Percentiles rank a stretch among this genome's conserved stretches.
phyloP scores from a whole-genome alignment of 2,329 filamentous ascomycete genomes.

The Xylariaceae sp. region DNA sequence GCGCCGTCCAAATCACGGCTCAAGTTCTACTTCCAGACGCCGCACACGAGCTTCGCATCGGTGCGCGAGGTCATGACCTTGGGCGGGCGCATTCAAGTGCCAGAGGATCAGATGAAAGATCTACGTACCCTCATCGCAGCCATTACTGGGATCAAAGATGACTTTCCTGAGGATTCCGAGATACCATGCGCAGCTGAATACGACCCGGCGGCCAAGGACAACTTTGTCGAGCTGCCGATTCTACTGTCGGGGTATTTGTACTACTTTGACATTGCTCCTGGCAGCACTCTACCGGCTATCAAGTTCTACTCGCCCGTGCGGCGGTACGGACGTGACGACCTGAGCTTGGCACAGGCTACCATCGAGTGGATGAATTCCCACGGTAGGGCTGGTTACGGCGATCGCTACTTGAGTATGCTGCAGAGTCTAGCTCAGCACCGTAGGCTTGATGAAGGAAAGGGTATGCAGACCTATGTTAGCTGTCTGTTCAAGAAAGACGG shows the following conservation, averaged over 20 bases:
- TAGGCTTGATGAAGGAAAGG: conserved; percentile 7
- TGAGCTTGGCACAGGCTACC: conserved; percentile 14
- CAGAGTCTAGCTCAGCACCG: conserved; percentile 9
- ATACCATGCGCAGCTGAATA: conserved; percentile 19
- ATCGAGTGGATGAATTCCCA: conserved; percentile 27
- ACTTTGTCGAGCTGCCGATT: conserved; percentile 6
- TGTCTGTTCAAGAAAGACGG: conserved; percentile 14
- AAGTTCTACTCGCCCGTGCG: conserved; percentile 33
- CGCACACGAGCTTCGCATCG: conserved; percentile 30
- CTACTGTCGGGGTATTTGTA: conserved; percentile 29
- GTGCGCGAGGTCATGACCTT: conserved; percentile 38
- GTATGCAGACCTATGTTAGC: conserved; percentile 22
- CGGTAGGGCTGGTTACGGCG: conserved; percentile 19
- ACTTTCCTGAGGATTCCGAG: conserved; percentile 28
- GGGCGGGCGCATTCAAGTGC: conserved; percentile 13
- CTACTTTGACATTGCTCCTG: conserved; percentile 38
- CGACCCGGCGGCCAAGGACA: conserved; percentile 7
- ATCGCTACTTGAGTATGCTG: conserved; percentile 12
- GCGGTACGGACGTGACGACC: conserved; percentile 31
- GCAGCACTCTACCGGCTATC: conserved; percentile 28
- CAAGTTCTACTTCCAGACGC: conserved; percentile 32
- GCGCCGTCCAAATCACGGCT: conserved; percentile 23
- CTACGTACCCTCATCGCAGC: conserved; percentile 24
- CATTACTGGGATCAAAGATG: conserved; percentile 11
- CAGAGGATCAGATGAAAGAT: conserved; percentile 17